phyloP scores from a whole-genome alignment of 345 rosid species.

The Aurinia saxatilis region DNA sequence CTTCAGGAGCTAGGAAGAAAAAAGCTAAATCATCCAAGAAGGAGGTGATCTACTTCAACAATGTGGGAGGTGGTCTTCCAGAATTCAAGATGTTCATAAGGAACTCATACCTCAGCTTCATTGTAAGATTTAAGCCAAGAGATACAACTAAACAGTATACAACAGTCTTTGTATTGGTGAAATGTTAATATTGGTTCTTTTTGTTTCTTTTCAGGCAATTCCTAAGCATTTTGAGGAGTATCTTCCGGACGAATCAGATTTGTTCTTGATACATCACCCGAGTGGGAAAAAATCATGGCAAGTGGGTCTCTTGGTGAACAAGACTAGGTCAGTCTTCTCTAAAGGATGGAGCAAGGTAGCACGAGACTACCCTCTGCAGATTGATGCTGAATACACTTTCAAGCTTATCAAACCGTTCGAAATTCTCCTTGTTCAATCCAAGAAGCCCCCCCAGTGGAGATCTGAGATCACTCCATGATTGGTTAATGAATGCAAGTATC shows the following conservation, averaged over 20 bases:
- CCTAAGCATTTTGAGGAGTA: conserved; percentile 8
- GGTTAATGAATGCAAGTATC: background rate
- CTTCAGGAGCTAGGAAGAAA: background rate
- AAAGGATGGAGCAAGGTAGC: conserved; percentile 16
- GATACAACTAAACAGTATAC: background rate
- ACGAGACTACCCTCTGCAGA: background rate
- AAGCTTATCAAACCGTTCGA: conserved; percentile 14
- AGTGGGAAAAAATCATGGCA: conserved; percentile 3
- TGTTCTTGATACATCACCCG: background rate
- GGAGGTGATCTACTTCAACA: background rate
- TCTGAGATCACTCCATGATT: background rate
- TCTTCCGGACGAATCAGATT: background rate
- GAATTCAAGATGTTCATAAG: conserved; percentile 14
- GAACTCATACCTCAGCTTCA: conserved; percentile 14
- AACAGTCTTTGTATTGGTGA: background rate
- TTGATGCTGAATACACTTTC: conserved; percentile 8
- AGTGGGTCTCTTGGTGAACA: conserved; percentile 8
- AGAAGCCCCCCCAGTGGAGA: background rate
- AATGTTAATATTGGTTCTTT: background rate
- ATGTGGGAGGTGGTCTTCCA: background rate
- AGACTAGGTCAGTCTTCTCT: conserved; percentile 8
- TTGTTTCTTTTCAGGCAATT: background rate
- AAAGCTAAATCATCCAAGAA: background rate
- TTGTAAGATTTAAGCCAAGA: conserved; percentile 8
- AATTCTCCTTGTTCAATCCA: conserved; percentile 7